Evolutionary conservation across 2,329 filamentous ascomycete species (phyloP).

Genomic region (Fusarium devonianum): DNA sequence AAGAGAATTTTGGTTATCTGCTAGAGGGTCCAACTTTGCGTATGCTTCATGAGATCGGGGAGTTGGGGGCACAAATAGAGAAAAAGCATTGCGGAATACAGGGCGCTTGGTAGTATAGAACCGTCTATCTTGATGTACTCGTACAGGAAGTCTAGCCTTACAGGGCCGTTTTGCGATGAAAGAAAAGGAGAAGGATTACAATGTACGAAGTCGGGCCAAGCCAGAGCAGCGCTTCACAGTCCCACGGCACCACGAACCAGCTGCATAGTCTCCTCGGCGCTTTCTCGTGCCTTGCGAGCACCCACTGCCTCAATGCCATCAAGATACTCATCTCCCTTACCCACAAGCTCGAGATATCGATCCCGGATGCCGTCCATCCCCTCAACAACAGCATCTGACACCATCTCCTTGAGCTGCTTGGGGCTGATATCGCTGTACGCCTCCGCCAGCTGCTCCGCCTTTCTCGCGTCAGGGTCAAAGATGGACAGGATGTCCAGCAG

Average conservation of each 20-base stretch:
- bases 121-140: constrained; percentile 4
- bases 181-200: not conserved
- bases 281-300: constrained; percentile 65
- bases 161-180: not conserved
- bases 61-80: constrained; percentile 2
- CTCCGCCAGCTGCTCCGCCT: constrained; percentile 50
- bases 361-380: constrained; percentile 63
- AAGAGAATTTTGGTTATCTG: constrained; percentile 76
- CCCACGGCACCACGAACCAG: constrained; percentile 61
- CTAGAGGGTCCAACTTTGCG: constrained; percentile 66
- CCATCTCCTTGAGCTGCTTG: constrained; percentile 56
- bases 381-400: constrained; percentile 63
- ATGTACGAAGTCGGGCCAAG: constrained; percentile 2
- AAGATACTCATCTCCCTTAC: constrained; percentile 58
- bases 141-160: constrained; percentile 4
- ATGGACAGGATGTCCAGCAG: constrained; percentile 81
- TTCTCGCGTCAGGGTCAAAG: constrained; percentile 59
- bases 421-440: constrained; percentile 49
- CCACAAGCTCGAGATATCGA: constrained; percentile 61
- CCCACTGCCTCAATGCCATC: constrained; percentile 66
- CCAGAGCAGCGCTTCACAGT: constrained; percentile 42
- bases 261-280: constrained; percentile 65
- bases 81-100: not conserved
- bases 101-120: not conserved
- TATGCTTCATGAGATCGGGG: constrained; percentile 59